Evolutionary conservation across 805 yeast species (phyloP), one percentile per base, ranked within the genome.

Genomic region (Cyberlindnera mycetangii): DNA sequence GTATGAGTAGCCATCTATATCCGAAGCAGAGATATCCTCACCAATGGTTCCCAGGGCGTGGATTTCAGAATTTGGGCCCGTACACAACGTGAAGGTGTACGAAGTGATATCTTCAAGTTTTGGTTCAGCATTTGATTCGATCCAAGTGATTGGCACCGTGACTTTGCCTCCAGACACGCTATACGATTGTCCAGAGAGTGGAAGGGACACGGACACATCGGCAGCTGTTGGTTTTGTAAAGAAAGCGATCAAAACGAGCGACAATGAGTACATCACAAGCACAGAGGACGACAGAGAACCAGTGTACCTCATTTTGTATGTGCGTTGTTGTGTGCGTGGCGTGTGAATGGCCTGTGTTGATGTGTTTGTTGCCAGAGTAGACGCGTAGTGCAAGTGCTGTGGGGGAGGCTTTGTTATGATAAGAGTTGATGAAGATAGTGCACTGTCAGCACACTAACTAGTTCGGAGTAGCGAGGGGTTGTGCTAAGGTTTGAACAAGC

Each of bases 1-100:
- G 54, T 75, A 62, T 2, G 61, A 43, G 40, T 58, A 54, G 25
- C 56, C 66, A 14, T 64, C 47, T 2, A 77, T 42, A 11, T 62
- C 56, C 5, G 58, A 27, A 2, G 70, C 55, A 2, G 70, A 25
- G 1, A 70, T 52, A 0, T 59, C 45, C 21, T 34, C 25, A 1
- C 54, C 68, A 4, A 75, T 19, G 0, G 65, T 56, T 7, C 48
- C 50, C 28, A 75, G 54, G 46, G 76, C 68, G 28, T 66, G 52
- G 54, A 84, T 75, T 15, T 69, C 64, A 19, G 60, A 30, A 56
- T 79, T 76, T 19, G 81, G 63, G 25, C 96, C 97, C 1, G 90
- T 76, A 64, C 92, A 82, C 41, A 92, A 67, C 6, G 66, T 62
- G 42, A 89, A 67, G 0, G 81, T 68, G 49, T 74, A 79, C 2